Conservation (phyloP, 2,329 filamentous ascomycete genomes). For the Pezizomycotina sp. region DNA sequence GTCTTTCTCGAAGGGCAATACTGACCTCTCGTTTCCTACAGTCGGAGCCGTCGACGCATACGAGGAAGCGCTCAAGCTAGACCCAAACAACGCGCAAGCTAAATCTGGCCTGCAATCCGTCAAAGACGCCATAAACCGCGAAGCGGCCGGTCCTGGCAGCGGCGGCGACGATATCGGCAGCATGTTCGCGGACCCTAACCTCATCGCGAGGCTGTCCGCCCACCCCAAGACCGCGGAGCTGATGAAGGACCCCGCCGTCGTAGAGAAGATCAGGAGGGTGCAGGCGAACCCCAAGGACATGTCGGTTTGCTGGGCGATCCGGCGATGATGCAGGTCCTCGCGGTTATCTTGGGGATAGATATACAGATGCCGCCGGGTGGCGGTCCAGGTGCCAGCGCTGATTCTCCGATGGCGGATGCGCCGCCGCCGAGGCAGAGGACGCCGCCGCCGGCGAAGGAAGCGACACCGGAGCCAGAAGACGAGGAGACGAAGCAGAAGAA, state of each 20-base stretch:
- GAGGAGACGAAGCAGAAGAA: slow-evolving; percentile 71
- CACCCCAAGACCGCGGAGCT: slow-evolving; percentile 84
- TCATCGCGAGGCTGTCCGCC: slow-evolving; percentile 74
- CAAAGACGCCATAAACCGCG: slow-evolving; percentile 70
- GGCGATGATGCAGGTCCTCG: slow-evolving; percentile 82
- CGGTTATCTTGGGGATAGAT: slow-evolving; percentile 82
- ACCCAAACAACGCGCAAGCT: slow-evolving; percentile 78
- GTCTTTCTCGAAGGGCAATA: not conserved
- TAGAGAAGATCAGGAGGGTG: slow-evolving; percentile 71
- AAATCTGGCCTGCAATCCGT: slow-evolving; percentile 77
- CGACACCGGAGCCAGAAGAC: slow-evolving; percentile 52
- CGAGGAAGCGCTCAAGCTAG: slow-evolving; percentile 82
- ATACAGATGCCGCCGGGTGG: slow-evolving; percentile 46
- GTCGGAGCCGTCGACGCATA: slow-evolving; percentile 77
- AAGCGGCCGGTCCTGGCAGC: slow-evolving; percentile 46
- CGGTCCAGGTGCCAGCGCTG: slow-evolving; percentile 12
- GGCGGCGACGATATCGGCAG: slow-evolving; percentile 62
- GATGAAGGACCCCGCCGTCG: slow-evolving; percentile 71
- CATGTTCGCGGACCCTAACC: slow-evolving; percentile 86
- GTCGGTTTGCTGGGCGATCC: slow-evolving; percentile 72
- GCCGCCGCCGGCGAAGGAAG: slow-evolving; percentile 44
- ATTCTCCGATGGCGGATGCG: slow-evolving; percentile 29
- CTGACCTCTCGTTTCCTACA: slow-evolving; percentile 22
- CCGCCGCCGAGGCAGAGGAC: slow-evolving; percentile 40
- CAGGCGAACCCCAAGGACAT: slow-evolving; percentile 65